A percentile compares a stretch with the other conserved stretches of the same genome.
These are phyloP conservation scores for Helicocarpus griseus DNA, from an alignment of 2,329 filamentous ascomycete genomes.

Conservation along the genomic window DNA sequence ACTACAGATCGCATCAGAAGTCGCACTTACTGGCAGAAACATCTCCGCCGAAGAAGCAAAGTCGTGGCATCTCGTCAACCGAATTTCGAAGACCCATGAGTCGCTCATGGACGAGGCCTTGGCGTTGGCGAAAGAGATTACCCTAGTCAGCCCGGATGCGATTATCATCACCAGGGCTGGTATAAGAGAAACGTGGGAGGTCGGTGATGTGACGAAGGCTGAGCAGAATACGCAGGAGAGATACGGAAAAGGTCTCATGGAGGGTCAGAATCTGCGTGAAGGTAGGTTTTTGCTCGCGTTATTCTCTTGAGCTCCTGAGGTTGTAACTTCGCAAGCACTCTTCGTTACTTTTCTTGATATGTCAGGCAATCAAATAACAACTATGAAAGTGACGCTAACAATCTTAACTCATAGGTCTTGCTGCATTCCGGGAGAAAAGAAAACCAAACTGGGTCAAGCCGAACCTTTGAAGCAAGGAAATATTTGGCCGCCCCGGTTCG, in stretches of 20 bases:
- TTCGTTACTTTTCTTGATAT: no score
- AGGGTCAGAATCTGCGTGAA: constrained; percentile 74
- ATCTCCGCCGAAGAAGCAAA: constrained; percentile 51
- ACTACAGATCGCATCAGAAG: constrained; percentile 58
- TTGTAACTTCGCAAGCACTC: no score
- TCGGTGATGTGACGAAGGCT: constrained; percentile 50
- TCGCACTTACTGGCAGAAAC: constrained; percentile 56
- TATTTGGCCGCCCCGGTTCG: background rate
- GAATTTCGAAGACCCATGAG: constrained; percentile 55
- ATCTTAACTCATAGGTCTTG: constrained; percentile 45
- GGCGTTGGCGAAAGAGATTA: constrained; percentile 49
- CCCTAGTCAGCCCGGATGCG: constrained; percentile 60
- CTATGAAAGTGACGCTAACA: background rate
- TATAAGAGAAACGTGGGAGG: constrained; percentile 61
- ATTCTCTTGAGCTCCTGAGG: constrained; percentile 25
- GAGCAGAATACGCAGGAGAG: constrained; percentile 74
- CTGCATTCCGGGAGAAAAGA: constrained; percentile 83
- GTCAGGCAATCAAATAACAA: background rate
- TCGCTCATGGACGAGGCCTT: constrained; percentile 68
- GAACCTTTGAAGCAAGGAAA: constrained; percentile 44
- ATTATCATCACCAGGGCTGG: constrained; percentile 62
- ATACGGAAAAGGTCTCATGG: constrained; percentile 77
- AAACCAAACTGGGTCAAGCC: constrained; percentile 71
- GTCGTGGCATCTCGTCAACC: constrained; percentile 58
- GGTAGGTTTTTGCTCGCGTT: constrained; percentile 47